A percentile compares a stretch with the other conserved stretches of the same genome.
Conservation (phyloP, 306 rosid genomes). For the Dryas octopetala region DNA sequence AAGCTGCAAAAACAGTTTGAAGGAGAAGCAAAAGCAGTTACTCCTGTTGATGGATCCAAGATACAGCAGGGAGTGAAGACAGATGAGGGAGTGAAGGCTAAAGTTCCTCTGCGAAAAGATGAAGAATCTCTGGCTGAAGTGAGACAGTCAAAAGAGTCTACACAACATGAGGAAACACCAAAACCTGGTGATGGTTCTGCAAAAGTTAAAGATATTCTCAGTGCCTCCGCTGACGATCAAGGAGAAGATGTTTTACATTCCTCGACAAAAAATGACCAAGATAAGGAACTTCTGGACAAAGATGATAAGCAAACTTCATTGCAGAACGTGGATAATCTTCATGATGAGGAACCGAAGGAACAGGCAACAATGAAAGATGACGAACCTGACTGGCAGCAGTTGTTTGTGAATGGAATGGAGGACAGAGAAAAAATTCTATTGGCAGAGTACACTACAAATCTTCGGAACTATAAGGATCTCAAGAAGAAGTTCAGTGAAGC, state of each 20-base stretch:
- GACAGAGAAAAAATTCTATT: slow-evolving; percentile 64
- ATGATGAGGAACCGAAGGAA: slow-evolving; percentile 31
- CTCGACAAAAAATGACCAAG: slow-evolving; percentile 11
- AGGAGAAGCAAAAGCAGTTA: slow-evolving; percentile 27
- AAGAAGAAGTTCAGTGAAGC: slow-evolving; percentile 66
- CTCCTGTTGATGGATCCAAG: slow-evolving; percentile 23
- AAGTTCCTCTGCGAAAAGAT: slow-evolving; percentile 27
- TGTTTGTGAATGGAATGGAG: slow-evolving; percentile 69
- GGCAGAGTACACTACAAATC: slow-evolving; percentile 74
- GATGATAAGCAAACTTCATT: slow-evolving; percentile 28
- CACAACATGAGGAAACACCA: slow-evolving; percentile 13
- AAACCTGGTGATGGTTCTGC: slow-evolving; percentile 9
- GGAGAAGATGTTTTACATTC: slow-evolving; percentile 12
- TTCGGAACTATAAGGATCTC: slow-evolving; percentile 74
- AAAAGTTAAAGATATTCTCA: background rate
- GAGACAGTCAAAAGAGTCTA: slow-evolving; percentile 12
- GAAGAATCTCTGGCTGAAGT: slow-evolving; percentile 23
- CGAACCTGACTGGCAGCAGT: slow-evolving; percentile 75
- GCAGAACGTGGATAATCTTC: slow-evolving; percentile 24
- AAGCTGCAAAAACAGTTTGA: slow-evolving; percentile 28
- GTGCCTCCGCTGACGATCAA: background rate
- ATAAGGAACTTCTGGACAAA: slow-evolving; percentile 23
- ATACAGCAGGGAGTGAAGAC: slow-evolving; percentile 28
- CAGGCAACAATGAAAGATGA: slow-evolving; percentile 36
- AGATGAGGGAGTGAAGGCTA: slow-evolving; percentile 19